Base-by-base conservation (phyloP, 495 filamentous ascomycete species). In the Neurospora sp. region DNA sequence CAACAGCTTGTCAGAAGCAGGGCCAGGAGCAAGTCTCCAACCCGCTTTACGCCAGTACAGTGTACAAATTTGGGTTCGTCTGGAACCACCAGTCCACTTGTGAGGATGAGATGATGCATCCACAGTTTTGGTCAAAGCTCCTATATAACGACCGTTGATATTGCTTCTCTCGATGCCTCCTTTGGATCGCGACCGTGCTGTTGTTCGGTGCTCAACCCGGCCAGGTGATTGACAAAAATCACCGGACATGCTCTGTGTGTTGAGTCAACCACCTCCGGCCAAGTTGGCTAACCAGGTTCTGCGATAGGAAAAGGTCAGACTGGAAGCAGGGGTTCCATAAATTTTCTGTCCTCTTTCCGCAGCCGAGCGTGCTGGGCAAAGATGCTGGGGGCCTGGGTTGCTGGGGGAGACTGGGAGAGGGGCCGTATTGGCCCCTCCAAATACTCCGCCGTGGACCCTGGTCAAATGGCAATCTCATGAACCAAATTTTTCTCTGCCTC, bases 341-440 rank as follows among this genome's bases (percentile, higher is more conserved):
- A 72, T 72, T 76, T 79, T 77, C 71, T 78, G 81, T 77, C 78
- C 79, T 75, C 79, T 79, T 78, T 79, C 76, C 79, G 81, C 79
- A 84, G 82, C 83, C 83, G 83, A 85, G 83, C 79, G 79, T 80
- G 81, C 81, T 83, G 78, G 82, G 81, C 76, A 78, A 76, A 78
- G 53, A 45, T 71, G 70, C 27, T 44, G 70, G 53, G 42, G 35
- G 31, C 7, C 35, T 53, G 42, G 76, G 74, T 44, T 44, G 53
- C 73, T 42, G 61, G 75, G 53, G 12, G 12, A 7, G 27, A 35
- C 53, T 35, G 53, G 22, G 53, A 65, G 53, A 65, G 27, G 53
- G 53, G 53, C 53, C 53, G 53, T 65, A 65, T 72, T 69, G 39
- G 72, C 40, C 69, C 72, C 37, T 73, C 71, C 71, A 69, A 68